A percentile compares a stretch with the other conserved stretches of the same genome.
Evolutionary conservation across 371 early-diverging fungal species (phyloP).

Genomic region (Lichtheimia ornata): DNA sequence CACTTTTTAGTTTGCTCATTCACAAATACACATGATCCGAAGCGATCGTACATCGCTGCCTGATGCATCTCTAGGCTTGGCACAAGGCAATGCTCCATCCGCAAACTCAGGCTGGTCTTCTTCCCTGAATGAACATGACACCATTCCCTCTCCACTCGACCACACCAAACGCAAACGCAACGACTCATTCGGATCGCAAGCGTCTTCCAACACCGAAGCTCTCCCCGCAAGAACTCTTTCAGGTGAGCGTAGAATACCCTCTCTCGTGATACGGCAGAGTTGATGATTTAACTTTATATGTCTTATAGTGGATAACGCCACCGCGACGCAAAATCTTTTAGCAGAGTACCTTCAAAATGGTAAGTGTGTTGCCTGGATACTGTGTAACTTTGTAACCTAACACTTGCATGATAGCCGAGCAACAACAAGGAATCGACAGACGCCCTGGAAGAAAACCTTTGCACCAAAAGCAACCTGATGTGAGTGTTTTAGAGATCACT

Average conservation of each 20-base stretch:
- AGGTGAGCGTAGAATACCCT: neutral
- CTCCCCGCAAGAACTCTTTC: neutral
- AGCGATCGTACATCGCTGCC: neutral
- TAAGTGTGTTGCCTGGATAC: neutral
- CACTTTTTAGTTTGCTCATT: neutral
- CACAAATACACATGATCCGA: neutral
- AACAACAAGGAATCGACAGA: neutral
- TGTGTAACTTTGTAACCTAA: neutral
- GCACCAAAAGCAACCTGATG: neutral
- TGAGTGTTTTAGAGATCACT: neutral
- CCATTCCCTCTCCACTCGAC: too few species aligned
- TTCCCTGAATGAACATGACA: neutral
- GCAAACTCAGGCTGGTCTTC: neutral
- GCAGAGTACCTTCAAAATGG: constrained; percentile 1
- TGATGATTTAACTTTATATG: neutral
- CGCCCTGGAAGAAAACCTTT: constrained; percentile 1
- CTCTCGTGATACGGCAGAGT: neutral
- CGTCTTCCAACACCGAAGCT: neutral
- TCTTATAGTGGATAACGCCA: neutral
- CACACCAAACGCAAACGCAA: constrained; percentile 1
- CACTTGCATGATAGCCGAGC: neutral
- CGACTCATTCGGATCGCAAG: neutral
- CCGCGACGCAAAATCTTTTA: neutral
- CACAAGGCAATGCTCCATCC: neutral
- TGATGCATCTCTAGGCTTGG: neutral